Evolutionary conservation across 2,329 filamentous ascomycete genomes (phyloP), one percentile per base, ranked within the genome.

Genomic region (Botrytis tulipae): DNA sequence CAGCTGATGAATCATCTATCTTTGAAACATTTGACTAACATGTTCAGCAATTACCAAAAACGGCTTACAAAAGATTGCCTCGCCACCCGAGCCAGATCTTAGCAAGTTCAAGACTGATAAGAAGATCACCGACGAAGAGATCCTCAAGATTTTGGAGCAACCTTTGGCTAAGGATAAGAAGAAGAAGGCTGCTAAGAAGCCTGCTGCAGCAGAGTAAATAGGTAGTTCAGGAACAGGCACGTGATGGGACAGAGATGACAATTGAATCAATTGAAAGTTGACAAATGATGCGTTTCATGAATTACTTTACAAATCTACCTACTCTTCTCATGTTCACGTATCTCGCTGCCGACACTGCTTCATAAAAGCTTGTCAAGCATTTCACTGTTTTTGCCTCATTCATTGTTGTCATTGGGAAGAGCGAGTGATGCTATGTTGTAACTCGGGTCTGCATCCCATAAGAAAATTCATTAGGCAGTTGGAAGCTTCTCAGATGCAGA

Each of bases 71-170:
- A 93, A 93, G 85, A 86, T 99, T 74, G 91, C 93, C 79, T 91
- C 89, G 40, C 91, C 96, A 48, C 90, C 93, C 75, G 83, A 91
- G 35, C 87, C 92, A 76, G 94, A 98, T 81, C 83, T 96, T 75
- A 89, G 87, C 82, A 94, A 95, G 86, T 90, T 92, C 87, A 92
- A 97, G 89, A 92, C 93, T 48, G 95, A 98, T 84, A 98, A 98
- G 90, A 98, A 98, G 89, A 97, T 99, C 81, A 92, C 91, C 78
- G 95, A 98, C 77, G 94, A 97, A 86, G 95, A 98, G 85, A 88
- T 99, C 78, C 90, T 98, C 79, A 93, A 96, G 87, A 95, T 98
- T 77, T 88, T 99, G 70, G 94, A 96, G 85, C 93, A 93, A 83
- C 95, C 95, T 46, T 85, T 97, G 79, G 87, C 91, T 77, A 93